Evolutionary conservation across 2,329 filamentous ascomycete species (phyloP), one percentile per base, ranked within the genome.

Genomic region (Coniochaeta pulveracea): DNA sequence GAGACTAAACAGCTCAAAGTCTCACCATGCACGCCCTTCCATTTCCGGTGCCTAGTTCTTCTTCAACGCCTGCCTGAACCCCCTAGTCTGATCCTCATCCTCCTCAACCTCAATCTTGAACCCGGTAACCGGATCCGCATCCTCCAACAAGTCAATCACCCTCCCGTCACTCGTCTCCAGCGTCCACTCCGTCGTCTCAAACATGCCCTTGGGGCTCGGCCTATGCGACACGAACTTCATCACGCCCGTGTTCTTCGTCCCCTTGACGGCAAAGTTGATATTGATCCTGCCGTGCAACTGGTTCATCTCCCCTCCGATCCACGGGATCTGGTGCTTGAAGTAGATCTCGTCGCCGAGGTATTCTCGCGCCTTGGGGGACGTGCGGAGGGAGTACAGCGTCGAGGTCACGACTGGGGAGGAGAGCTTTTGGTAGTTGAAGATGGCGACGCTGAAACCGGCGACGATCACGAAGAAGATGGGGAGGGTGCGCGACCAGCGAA

Each of bases 371-470:
- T 66, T 61, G 3, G 72, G 62, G 37, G 80, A 85, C 3, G 84
- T 93, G 42, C 91, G 83, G 42, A 98, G 72, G 1, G 89, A 83
- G 66, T 96, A 98, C 18, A 98, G 72, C 4, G 86, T 91, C 35
- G 82, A 85, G 35, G 76, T 76, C n/a, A 95, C 83, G 19, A 89
- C 73, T 35, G 82, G 83, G 17, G 78, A 85, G n/a, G 83, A 85
- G 37, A 79, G 76, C 58, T 95, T 95, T 57, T 98, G 89, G 72
- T 98, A 96, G 71, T 98, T 98, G 80, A 98, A 96, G 58, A 98
- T 95, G 45, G 81, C 85, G 39, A 93, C 63, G 43, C 79, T 78
- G 44, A 79, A 80, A 35, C 69, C 66, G 31, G 73, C 71, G 46
- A 94, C 75, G 41, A 85, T 64, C 41, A 72, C 57, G 34, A 80